A percentile compares a stretch with the other conserved stretches of the same genome.
These are phyloP conservation scores for Apiosordaria backusii DNA, from an alignment of 495 filamentous ascomycete species.

Conservation along the genomic window DNA sequence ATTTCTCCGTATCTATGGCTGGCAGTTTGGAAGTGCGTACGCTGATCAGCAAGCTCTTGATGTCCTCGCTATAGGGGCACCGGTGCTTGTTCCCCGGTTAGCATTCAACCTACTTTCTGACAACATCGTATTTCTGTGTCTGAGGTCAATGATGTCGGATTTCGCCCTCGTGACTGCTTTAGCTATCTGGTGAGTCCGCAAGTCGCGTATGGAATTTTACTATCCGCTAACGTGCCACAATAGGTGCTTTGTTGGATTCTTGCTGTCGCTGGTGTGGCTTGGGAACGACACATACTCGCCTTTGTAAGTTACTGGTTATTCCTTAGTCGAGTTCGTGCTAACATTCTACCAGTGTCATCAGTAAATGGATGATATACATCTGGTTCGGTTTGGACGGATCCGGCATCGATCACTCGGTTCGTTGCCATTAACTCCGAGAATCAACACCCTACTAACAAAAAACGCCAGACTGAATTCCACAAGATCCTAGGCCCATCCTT, in stretches of 20 bases:
- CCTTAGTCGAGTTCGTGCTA: conserved; percentile 9
- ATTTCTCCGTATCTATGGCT: conserved; percentile 55
- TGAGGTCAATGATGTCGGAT: conserved; percentile 71
- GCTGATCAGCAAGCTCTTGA: conserved; percentile 58
- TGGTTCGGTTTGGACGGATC: conserved; percentile 77
- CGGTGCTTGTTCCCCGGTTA: conserved; percentile 65
- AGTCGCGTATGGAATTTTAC: too few relatives aligned
- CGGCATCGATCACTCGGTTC: conserved; percentile 59
- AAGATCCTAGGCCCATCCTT: conserved; percentile 61
- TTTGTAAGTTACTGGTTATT: conserved; percentile 29
- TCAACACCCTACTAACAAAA: not conserved
- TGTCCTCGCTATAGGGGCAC: conserved; percentile 65
- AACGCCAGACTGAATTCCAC: conserved; percentile 57
- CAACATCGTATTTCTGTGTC: conserved; percentile 67
- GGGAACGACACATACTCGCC: conserved; percentile 43
- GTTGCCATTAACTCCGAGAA: conserved; percentile 11
- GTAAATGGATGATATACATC: conserved; percentile 79
- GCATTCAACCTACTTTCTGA: conserved; percentile 73
- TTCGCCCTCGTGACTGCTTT: conserved; percentile 62
- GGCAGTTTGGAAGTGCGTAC: conserved; percentile 33
- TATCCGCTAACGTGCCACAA: not conserved
- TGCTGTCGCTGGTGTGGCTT: conserved; percentile 69
- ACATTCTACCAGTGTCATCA: conserved; percentile 51
- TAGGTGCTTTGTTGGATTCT: conserved; percentile 63
- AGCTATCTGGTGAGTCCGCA: conserved; percentile 50